These are phyloP conservation scores for Globisporangium spiculum DNA, from an alignment of 352 stramenopile genomes.

Conservation along the genomic window DNA sequence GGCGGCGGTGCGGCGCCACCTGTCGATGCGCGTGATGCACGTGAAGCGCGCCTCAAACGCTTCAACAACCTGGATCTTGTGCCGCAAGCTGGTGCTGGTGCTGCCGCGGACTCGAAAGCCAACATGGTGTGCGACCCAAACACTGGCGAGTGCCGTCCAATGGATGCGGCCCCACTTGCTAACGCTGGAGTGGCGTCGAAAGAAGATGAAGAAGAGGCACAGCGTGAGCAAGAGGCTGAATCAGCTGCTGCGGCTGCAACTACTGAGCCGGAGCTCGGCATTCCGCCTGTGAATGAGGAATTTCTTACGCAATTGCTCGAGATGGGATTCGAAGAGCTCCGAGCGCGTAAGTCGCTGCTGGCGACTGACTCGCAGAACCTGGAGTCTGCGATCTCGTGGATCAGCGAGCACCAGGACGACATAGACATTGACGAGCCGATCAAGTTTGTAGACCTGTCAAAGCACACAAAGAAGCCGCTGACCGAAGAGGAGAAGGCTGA, in stretches of 20 bases:
- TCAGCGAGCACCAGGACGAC: constrained; percentile 88
- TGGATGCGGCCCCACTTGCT: constrained; percentile 12
- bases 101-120: constrained; percentile 28
- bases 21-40: constrained; percentile 70
- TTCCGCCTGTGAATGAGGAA: constrained; percentile 64
- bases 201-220: constrained; percentile 15
- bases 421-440: constrained; percentile 89
- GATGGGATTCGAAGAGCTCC: constrained; percentile 86
- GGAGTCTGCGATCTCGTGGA: constrained; percentile 84
- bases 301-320: constrained; percentile 69
- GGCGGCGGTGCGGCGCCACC: constrained; percentile 27
- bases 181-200: constrained; percentile 15
- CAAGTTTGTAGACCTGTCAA: constrained; percentile 73
- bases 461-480: constrained; percentile 45
- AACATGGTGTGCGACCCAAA: constrained; percentile 68
- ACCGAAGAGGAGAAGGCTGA: constrained; percentile 86
- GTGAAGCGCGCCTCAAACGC: constrained; percentile 75
- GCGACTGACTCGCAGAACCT: constrained; percentile 71
- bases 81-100: constrained; percentile 22
- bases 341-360: constrained; percentile 78
- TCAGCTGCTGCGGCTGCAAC: constrained; percentile 6
- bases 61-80: constrained; percentile 70
- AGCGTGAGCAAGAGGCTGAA: constrained; percentile 20
- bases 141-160: constrained; percentile 51
- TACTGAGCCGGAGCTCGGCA: constrained; percentile 26